Evolutionary conservation across 495 filamentous ascomycete species (phyloP).

Genomic region (Neurospora intermedia): DNA sequence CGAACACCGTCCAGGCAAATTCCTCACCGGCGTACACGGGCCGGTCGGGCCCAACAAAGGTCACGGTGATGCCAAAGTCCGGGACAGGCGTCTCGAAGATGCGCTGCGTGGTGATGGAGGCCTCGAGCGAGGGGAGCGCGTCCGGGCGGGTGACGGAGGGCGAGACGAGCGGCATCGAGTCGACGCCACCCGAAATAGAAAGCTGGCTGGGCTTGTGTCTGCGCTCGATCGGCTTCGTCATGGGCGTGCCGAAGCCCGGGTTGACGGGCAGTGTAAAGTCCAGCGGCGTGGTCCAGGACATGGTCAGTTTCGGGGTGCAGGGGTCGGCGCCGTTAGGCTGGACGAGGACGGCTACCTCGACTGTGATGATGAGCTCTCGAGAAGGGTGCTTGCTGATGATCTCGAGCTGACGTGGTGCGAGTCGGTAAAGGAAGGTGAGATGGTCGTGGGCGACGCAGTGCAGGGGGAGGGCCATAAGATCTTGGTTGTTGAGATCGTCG

Average conservation of each 20-base stretch:
- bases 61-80: slow-evolving; percentile 65
- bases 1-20: slow-evolving; percentile 80
- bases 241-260: slow-evolving; percentile 41
- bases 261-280: slow-evolving; percentile 68
- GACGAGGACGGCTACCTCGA: slow-evolving; percentile 55
- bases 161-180: slow-evolving; percentile 31
- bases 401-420: slow-evolving; percentile 54
- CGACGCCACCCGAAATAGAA: slow-evolving; percentile 37
- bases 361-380: slow-evolving; percentile 43
- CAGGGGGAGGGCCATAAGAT: slow-evolving; percentile 52
- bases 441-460: slow-evolving; percentile 71
- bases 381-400: slow-evolving; percentile 43
- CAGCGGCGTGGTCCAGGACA: slow-evolving; percentile 72
- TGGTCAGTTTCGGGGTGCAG: slow-evolving; percentile 62
- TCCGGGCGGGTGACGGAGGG: slow-evolving; percentile 40
- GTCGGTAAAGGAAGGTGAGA: slow-evolving; percentile 71
- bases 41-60: slow-evolving; percentile 48
- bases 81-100: slow-evolving; percentile 36
- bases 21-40: slow-evolving; percentile 53
- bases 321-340: slow-evolving; percentile 31
- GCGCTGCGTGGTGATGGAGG: slow-evolving; percentile 23
- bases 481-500: slow-evolving; percentile 49
- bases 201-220: slow-evolving; percentile 52
- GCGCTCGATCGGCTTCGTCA: slow-evolving; percentile 50
- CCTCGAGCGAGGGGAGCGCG: slow-evolving; percentile 42